Percentiles rank a stretch among this genome's conserved stretches.
Conservation (phyloP, 768 basidiomycete species). For the Leccinum uliginosum region DNA sequence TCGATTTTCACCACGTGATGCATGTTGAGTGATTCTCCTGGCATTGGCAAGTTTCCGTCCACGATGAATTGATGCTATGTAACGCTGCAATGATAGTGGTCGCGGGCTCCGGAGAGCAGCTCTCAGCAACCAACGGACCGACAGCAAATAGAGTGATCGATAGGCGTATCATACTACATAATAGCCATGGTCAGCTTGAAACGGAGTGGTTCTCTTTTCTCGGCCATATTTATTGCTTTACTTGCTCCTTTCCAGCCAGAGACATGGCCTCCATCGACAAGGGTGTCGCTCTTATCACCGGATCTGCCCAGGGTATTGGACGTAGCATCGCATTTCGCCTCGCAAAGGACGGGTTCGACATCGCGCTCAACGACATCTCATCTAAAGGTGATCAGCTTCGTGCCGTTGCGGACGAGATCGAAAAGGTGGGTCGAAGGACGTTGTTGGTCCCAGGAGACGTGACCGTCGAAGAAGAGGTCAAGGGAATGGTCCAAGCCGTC, state of each 20-base stretch:
- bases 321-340: constrained; percentile 13
- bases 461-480: constrained; percentile 1
- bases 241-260: neutral
- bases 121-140: too few species aligned
- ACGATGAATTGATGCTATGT: too few species aligned
- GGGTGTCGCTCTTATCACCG: constrained; percentile 29
- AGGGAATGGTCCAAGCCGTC: neutral
- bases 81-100: too few species aligned
- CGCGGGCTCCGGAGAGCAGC: too few species aligned
- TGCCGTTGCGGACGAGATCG: constrained; percentile 5
- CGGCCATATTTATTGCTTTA: neutral
- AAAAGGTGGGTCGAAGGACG: constrained; percentile 11
- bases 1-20: too few species aligned
- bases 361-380: constrained; percentile 26
- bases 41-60: too few species aligned
- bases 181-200: too few species aligned
- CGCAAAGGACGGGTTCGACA: constrained; percentile 18
- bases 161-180: too few species aligned
- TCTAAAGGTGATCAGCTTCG: constrained; percentile 8
- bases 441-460: constrained; percentile 12
- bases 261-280: neutral
- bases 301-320: constrained; percentile 28
- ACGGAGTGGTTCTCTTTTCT: too few species aligned
- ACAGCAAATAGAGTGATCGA: too few species aligned
- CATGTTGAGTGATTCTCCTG: too few species aligned